Evolutionary conservation across 2,329 filamentous ascomycete species (phyloP), one percentile per base, ranked within the genome.

Genomic region (Colletotrichum sp.): DNA sequence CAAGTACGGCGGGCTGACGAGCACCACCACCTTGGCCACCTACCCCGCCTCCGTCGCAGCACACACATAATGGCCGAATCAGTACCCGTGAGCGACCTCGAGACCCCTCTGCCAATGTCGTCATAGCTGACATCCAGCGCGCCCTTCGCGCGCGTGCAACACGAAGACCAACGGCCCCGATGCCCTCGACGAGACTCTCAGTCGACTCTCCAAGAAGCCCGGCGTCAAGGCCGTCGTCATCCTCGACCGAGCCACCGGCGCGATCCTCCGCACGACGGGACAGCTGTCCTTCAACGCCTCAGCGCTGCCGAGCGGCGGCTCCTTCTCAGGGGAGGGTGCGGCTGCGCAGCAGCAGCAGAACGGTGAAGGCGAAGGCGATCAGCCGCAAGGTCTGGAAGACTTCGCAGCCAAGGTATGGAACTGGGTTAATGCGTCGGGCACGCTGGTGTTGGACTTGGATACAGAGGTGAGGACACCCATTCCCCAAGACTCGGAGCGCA

Each of bases 141-240:
- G 58, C 56, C 56, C 59, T 62, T 21, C 21, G 59, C 52, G 43
- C 71, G 43, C 56, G 32, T 21, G 18, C 32, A 24, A 43, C 32
- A 36, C 26, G 21, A 30, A 87, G 84, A 78, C 83, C 69, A 86
- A 85, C 79, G 87, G 86, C 77, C 88, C 91, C 75, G 92, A 94
- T 79, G 90, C 90, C 56, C 89, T 94, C 75, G 90, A 91, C 68
- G 90, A 92, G 86, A 86, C 91, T 76, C 90, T 96, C 75, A 90
- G 90, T 62, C 92, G 94, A 21, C 88, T 97, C 59, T 92, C 93
- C 55, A 93, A 94, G 81, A 96, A 96, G 81, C 90, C 94, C 34
- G 94, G 94, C 76, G 94, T 97, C 67, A 94, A 94, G 82, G 94
- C 93, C 79, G 94, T 94, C 71, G 89, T 97, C 64, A 91, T 95